Conservation (phyloP, 345 rosid genomes). For the Salix purpurea region DNA sequence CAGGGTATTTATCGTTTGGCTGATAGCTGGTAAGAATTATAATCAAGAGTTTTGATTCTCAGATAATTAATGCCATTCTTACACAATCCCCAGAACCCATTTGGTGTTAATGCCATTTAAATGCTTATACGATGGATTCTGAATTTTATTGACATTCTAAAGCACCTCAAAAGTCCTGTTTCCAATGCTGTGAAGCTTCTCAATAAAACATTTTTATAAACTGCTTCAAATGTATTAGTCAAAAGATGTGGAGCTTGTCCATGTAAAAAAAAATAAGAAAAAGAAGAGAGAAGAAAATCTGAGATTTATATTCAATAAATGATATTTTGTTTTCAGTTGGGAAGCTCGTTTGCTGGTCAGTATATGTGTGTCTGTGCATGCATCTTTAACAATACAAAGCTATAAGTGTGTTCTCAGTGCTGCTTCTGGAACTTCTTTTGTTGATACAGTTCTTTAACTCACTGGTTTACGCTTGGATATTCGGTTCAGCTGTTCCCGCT, state of each 20-base stretch:
- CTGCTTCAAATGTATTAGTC: neutral
- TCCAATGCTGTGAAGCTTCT: neutral
- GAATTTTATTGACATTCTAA: neutral
- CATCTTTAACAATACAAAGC: neutral
- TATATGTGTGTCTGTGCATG: neutral
- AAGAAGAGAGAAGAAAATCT: neutral
- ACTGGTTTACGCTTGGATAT: neutral
- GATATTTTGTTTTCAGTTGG: neutral
- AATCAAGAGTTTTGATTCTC: slow-evolving; percentile 15
- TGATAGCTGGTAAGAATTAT: slow-evolving; percentile 61
- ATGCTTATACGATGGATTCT: neutral
- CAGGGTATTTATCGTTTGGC: slow-evolving; percentile 89
- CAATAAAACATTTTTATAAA: neutral
- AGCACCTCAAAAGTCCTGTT: neutral
- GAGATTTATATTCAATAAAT: neutral
- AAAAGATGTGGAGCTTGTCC: neutral
- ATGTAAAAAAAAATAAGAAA: neutral
- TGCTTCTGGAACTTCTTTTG: slow-evolving; percentile 3
- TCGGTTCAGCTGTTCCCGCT: neutral
- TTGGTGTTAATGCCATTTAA: neutral
- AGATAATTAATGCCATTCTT: neutral
- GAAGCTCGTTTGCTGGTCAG: neutral
- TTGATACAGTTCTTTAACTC: neutral
- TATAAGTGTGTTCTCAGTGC: slow-evolving; percentile 1
- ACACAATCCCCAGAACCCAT: neutral